Evolutionary conservation across 2,329 filamentous ascomycete genomes (phyloP).

Genomic region (Hymenoscyphus repandus): DNA sequence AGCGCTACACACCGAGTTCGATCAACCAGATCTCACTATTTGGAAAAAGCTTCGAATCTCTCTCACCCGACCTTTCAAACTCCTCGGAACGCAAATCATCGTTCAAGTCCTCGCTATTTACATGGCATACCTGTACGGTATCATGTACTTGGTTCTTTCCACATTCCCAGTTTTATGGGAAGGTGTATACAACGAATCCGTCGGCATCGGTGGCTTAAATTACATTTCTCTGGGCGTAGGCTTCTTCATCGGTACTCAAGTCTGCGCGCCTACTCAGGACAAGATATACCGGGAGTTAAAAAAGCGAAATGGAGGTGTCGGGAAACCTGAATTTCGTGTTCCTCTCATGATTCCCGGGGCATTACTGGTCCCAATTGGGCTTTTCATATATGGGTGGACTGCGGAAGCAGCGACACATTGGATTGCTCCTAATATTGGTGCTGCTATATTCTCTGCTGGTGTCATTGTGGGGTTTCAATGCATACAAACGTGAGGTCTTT

Average conservation of each 20-base stretch:
- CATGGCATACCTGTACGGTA: slow-evolving; percentile 44
- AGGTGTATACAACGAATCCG: slow-evolving; percentile 45
- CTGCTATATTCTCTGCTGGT: slow-evolving; percentile 43
- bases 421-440: slow-evolving; percentile 52
- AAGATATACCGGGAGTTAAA: slow-evolving; percentile 15
- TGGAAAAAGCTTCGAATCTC: slow-evolving; percentile 33
- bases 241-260: slow-evolving; percentile 32
- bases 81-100: slow-evolving; percentile 46
- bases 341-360: slow-evolving; percentile 51
- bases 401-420: slow-evolving; percentile 45
- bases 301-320: slow-evolving; percentile 18
- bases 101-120: slow-evolving; percentile 47
- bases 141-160: slow-evolving; percentile 49
- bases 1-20: slow-evolving; percentile 40
- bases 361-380: slow-evolving; percentile 47
- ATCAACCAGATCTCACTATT: slow-evolving; percentile 39
- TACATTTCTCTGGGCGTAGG: slow-evolving; percentile 43
- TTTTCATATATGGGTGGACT: slow-evolving; percentile 53
- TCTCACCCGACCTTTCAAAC: slow-evolving; percentile 41
- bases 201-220: slow-evolving; percentile 53
- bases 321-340: slow-evolving; percentile 53
- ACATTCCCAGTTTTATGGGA: slow-evolving; percentile 56
- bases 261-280: slow-evolving; percentile 26
- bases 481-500: slow-evolving; percentile 39
- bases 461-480: slow-evolving; percentile 31